Percentiles rank a stretch among this genome's conserved stretches.
These are phyloP conservation scores for Lophiotrema nucula DNA, from an alignment of 495 filamentous ascomycete genomes.

Conservation along the genomic window DNA sequence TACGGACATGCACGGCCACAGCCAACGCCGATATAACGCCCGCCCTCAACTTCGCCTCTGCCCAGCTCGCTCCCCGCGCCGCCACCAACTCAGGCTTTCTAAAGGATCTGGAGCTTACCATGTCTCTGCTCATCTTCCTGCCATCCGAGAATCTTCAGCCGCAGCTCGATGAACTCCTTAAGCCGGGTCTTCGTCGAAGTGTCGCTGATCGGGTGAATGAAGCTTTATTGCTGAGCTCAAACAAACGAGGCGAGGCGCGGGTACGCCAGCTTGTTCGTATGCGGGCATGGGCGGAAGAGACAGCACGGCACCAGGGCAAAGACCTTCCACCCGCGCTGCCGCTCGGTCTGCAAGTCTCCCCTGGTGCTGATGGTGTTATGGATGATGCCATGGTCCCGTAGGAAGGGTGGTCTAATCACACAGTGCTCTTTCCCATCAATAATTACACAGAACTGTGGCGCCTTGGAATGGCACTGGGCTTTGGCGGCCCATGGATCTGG, in stretches of 20 bases:
- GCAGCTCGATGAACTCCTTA: constrained; percentile 69
- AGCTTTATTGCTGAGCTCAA: constrained; percentile 72
- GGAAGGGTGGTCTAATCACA: too few species aligned
- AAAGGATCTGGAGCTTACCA: constrained; percentile 85
- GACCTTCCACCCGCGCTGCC: constrained; percentile 71
- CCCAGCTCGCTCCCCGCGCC: constrained; percentile 81
- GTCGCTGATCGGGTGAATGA: constrained; percentile 84
- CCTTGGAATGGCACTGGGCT: too few species aligned
- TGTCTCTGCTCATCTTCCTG: constrained; percentile 82
- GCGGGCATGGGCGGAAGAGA: constrained; percentile 80
- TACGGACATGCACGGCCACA: constrained; percentile 66
- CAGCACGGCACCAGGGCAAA: constrained; percentile 68
- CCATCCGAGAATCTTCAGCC: constrained; percentile 72
- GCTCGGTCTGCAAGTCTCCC: constrained; percentile 65
- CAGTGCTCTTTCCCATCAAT: too few species aligned
- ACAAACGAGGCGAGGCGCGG: constrained; percentile 71
- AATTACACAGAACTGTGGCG: too few species aligned
- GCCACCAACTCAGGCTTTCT: constrained; percentile 78
- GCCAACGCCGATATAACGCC: constrained; percentile 72
- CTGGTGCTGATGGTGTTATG: constrained; percentile 11
- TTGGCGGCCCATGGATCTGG: too few species aligned
- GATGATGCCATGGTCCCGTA: constrained; percentile 15
- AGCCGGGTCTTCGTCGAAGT: constrained; percentile 75
- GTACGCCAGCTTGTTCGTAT: constrained; percentile 76
- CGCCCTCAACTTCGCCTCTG: constrained; percentile 82